phyloP scores from a whole-genome alignment of 805 yeast genomes.

The Zygoascus tannicola region DNA sequence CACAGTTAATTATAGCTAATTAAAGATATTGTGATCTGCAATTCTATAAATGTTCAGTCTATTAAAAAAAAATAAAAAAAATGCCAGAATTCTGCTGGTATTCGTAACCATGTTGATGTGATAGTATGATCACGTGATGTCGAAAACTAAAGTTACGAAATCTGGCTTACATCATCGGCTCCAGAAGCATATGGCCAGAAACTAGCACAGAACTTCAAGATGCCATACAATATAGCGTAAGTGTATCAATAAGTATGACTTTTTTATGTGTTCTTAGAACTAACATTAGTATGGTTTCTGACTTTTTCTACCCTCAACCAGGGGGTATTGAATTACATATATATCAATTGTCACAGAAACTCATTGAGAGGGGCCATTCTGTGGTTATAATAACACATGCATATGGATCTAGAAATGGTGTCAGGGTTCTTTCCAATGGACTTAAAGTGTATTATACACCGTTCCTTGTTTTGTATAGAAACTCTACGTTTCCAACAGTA shows the following conservation, averaged over 20 bases:
- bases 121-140: no score
- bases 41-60: no score
- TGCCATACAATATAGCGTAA: constrained; percentile 27
- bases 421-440: constrained; percentile 79
- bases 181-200: not conserved
- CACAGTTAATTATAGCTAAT: no score
- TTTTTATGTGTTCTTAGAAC: constrained; percentile 1
- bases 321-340: constrained; percentile 98
- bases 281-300: constrained; percentile 62
- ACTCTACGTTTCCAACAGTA: constrained; percentile 80
- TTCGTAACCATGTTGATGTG: no score
- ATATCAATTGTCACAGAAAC: constrained; percentile 73
- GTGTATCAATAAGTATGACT: constrained; percentile 11
- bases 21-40: no score
- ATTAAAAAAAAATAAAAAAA: no score
- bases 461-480: constrained; percentile 65
- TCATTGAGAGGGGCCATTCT: constrained; percentile 72
- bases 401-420: constrained; percentile 73
- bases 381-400: constrained; percentile 85
- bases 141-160: no score
- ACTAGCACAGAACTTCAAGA: constrained; percentile 8
- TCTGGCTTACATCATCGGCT: no score
- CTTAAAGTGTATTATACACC: constrained; percentile 90
- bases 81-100: no score
- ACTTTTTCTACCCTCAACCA: constrained; percentile 95